Base-by-base conservation (phyloP, 2,329 filamentous ascomycete genomes). In the Scopulariopsis brevicaulis region DNA sequence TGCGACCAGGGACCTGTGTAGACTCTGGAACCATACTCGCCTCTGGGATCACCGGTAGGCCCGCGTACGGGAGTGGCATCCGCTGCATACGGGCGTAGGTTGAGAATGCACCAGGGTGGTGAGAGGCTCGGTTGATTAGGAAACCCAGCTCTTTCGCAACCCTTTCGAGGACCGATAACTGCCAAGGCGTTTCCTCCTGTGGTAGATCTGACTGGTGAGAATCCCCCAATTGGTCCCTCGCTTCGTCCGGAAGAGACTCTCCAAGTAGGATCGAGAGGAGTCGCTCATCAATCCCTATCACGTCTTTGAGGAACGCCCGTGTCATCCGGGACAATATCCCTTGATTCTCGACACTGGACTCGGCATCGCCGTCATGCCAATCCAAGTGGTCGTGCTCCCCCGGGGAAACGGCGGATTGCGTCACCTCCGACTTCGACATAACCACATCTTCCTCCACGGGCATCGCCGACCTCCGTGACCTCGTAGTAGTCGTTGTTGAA, bases 251-350 rank as follows among this genome's bases (percentile, higher is more conserved):
- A 15, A 68, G 59, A 15, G 67, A 65, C 14, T 75, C 74, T 14
- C 94, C 94, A 58, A 97, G 86, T 10, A 99, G 85, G 55, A 96
- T 85, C 0, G 89, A 89, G 10, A 99, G 79, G 22, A 94, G 77
- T 55, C 83, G 82, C 62, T 96, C 90, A 65, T 97, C 92, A 58
- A 99, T 88, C 10, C 93, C 93, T 68, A 97, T 88, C 51, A 99
- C 74, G 67, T 96, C 91, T 56, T 85, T 83, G 64, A 99, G 90
- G 32, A 97, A 87, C 65, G 86, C 90, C 59, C 88, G 83, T 2
- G 93, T 96, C 55, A 97, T 83, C 12, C 87, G 82, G 60, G 85
- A 84, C 83, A 90, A 90, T 63, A 95, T 81, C 1, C 87, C 85
- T 62, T 90, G 85, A 50, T 78, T 75, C 34, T 83, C 77, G 4